These are phyloP conservation scores for Venturia asperata DNA, from an alignment of 2,329 filamentous ascomycete genomes.

Conservation along the genomic window DNA sequence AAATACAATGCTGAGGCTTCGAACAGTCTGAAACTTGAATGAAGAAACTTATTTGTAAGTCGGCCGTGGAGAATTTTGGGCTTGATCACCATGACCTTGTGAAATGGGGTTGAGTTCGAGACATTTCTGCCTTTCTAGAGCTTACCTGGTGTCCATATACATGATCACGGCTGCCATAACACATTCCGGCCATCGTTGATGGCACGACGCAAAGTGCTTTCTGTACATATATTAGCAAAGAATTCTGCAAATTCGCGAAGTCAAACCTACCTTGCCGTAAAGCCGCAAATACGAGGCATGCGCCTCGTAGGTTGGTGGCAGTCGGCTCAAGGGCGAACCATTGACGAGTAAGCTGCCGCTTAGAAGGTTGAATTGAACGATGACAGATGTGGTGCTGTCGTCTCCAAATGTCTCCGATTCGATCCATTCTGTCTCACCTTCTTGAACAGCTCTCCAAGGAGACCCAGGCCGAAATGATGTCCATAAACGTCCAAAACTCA, in stretches of 20 bases:
- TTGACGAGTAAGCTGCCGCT: neutral
- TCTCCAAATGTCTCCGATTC: neutral
- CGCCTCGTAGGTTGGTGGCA: neutral
- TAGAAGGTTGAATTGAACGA: neutral
- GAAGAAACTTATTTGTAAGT: too few species aligned
- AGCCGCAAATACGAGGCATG: neutral
- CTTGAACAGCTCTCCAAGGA: neutral
- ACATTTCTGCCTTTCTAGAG: neutral
- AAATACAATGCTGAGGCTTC: too few species aligned
- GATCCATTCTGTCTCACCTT: neutral
- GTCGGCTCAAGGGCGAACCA: neutral
- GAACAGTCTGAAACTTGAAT: too few species aligned
- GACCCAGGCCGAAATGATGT: neutral
- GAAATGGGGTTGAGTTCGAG: neutral
- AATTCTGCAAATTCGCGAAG: neutral
- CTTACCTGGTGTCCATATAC: conserved; percentile 1
- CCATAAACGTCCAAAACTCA: neutral
- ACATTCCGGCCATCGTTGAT: neutral
- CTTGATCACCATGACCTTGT: too few species aligned
- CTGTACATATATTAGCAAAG: neutral
- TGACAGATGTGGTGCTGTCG: neutral
- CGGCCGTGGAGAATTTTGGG: too few species aligned
- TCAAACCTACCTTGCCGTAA: neutral
- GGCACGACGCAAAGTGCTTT: neutral
- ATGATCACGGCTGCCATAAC: neutral